These are phyloP conservation scores for Hanseniaspora guilliermondii DNA, from an alignment of 805 yeast genomes.

Conservation along the genomic window DNA sequence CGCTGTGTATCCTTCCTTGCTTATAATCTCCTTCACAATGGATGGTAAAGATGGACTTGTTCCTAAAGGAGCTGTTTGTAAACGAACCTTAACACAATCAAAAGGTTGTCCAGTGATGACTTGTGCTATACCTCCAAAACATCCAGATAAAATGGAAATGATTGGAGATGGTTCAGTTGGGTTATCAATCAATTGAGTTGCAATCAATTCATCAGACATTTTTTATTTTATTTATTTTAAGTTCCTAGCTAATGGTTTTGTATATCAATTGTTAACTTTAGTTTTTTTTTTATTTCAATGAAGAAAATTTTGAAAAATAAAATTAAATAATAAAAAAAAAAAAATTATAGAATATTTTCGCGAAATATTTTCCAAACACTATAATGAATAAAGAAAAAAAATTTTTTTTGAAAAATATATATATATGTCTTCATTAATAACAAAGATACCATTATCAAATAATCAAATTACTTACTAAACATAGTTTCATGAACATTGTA, in stretches of 20 bases:
- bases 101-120: constrained; percentile 94
- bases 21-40: constrained; percentile 57
- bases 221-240: too few species aligned
- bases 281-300: too few species aligned
- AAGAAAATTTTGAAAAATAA: too few species aligned
- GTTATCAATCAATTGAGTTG: constrained; percentile 27
- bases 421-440: too few species aligned
- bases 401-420: too few species aligned
- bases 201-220: constrained; percentile 27
- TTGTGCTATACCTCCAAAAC: constrained; percentile 91
- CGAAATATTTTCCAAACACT: too few species aligned
- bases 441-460: background rate
- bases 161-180: constrained; percentile 32
- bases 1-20: constrained; percentile 72
- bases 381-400: background rate
- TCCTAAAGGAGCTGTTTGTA: constrained; percentile 77
- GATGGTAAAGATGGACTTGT: constrained; percentile 44
- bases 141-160: constrained; percentile 81
- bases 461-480: constrained; percentile 15
- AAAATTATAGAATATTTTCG: too few species aligned
- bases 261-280: background rate
- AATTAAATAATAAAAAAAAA: too few species aligned
- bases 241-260: too few species aligned
- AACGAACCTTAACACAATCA: constrained; percentile 84
- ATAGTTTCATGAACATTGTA: too few species aligned